phyloP scores from a whole-genome alignment of 495 filamentous ascomycete species.

The Pyrenopolyporus hunteri region DNA sequence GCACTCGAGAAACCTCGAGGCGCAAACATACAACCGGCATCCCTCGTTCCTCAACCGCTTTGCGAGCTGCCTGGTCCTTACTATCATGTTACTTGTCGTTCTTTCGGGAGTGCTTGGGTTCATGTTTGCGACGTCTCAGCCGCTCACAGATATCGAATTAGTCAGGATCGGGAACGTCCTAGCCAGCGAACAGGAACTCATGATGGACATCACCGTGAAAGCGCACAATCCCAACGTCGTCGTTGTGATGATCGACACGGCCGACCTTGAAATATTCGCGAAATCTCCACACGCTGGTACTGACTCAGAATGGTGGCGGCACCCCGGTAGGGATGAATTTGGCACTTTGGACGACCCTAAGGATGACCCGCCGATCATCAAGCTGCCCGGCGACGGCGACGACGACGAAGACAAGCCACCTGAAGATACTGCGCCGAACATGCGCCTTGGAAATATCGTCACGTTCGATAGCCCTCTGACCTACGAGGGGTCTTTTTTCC shows the following conservation, averaged over 20 bases:
- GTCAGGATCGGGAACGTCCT: constrained; percentile 84
- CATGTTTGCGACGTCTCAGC: constrained; percentile 88
- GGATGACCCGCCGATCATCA: constrained; percentile 63
- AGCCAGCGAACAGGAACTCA: constrained; percentile 92
- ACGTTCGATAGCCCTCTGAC: constrained; percentile 83
- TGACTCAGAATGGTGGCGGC: constrained; percentile 73
- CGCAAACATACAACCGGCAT: constrained; percentile 67
- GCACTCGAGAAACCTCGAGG: constrained; percentile 72
- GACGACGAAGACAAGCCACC: constrained; percentile 32
- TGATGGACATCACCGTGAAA: constrained; percentile 88
- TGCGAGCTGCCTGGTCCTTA: constrained; percentile 78
- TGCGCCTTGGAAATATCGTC: constrained; percentile 87
- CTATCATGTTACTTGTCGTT: constrained; percentile 74
- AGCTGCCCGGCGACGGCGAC: constrained; percentile 51
- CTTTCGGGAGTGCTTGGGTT: constrained; percentile 83
- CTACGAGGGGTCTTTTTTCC: constrained; percentile 88
- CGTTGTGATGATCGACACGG: constrained; percentile 77
- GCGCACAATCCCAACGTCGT: constrained; percentile 93
- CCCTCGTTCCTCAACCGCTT: constrained; percentile 72
- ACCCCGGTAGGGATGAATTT: constrained; percentile 55
- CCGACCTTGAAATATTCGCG: constrained; percentile 91
- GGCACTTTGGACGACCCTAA: constrained; percentile 57
- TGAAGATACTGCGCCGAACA: constrained; percentile 73
- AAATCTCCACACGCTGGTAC: constrained; percentile 84
- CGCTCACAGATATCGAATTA: constrained; percentile 76